These are phyloP conservation scores for Kurtzmaniella cleridarum DNA, from an alignment of 805 yeast genomes.

Conservation along the genomic window DNA sequence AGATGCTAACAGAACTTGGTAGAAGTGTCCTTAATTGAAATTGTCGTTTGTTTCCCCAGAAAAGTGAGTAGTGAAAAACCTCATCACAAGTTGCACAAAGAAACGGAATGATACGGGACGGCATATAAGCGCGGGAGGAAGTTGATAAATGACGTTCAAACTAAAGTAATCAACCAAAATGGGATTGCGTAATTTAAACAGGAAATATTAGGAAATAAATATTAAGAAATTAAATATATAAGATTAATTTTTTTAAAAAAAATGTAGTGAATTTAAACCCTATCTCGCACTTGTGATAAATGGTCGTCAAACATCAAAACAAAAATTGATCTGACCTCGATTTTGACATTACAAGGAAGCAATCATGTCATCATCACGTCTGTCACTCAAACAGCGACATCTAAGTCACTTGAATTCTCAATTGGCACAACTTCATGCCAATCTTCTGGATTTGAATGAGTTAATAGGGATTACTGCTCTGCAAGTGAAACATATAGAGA, in stretches of 20 bases:
- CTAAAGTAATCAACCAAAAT: neutral
- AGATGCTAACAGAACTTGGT: too few relatives aligned
- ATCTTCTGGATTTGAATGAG: conserved; percentile 47
- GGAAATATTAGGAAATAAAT: too few relatives aligned
- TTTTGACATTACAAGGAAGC: neutral
- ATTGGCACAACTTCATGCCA: conserved; percentile 44
- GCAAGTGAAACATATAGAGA: conserved; percentile 48
- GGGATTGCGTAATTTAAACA: too few relatives aligned
- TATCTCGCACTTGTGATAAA: too few relatives aligned
- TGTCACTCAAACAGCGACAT: conserved; percentile 36
- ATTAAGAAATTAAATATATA: too few relatives aligned
- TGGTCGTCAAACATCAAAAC: conserved; percentile 1
- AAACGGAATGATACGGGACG: too few relatives aligned
- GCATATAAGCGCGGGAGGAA: neutral
- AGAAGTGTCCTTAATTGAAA: neutral
- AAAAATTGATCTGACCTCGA: too few relatives aligned
- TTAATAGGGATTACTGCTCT: conserved; percentile 44
- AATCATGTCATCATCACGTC: conserved; percentile 3
- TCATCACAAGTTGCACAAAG: neutral
- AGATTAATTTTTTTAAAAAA: too few relatives aligned
- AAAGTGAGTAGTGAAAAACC: neutral
- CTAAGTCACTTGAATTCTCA: conserved; percentile 32
- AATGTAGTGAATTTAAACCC: too few relatives aligned
- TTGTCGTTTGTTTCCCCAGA: conserved; percentile 1
- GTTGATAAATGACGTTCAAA: neutral